Evolutionary conservation across 306 rosid genomes (phyloP).

Genomic region (Dryas alaskensis): DNA sequence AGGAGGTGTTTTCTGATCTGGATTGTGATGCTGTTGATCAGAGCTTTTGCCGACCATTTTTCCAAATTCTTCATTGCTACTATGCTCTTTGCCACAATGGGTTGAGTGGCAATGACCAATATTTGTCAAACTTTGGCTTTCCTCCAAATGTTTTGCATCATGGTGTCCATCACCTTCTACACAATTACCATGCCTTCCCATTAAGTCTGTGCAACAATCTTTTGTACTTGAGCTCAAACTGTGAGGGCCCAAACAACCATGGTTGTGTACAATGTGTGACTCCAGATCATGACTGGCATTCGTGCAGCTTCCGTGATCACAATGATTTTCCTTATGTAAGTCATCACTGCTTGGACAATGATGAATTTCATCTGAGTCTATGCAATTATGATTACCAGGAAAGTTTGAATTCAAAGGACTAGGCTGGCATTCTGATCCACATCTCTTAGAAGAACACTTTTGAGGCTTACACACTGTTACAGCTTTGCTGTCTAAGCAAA

Average conservation of each 20-base stretch:
- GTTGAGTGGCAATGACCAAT: constrained; percentile 33
- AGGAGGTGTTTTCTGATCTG: constrained; percentile 11
- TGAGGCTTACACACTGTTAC: constrained; percentile 27
- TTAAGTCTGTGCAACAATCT: constrained; percentile 13
- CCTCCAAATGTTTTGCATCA: constrained; percentile 1
- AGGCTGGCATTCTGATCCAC: constrained; percentile 38
- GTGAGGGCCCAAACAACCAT: constrained; percentile 27
- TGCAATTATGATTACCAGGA: constrained; percentile 26
- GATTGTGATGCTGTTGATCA: constrained; percentile 15
- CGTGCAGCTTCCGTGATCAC: constrained; percentile 37
- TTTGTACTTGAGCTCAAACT: constrained; percentile 16
- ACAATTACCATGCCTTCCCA: constrained; percentile 20
- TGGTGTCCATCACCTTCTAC: constrained; percentile 20
- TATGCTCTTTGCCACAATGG: constrained; percentile 28
- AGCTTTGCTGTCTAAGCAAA: constrained; percentile 41
- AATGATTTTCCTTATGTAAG: constrained; percentile 34
- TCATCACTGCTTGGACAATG: neutral
- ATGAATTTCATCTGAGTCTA: neutral
- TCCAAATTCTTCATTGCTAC: constrained; percentile 5
- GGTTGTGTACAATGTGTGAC: constrained; percentile 31
- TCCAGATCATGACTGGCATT: constrained; percentile 25
- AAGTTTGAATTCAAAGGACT: constrained; percentile 30
- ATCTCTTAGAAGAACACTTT: constrained; percentile 34
- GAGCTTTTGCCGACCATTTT: constrained; percentile 17
- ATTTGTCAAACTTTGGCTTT: constrained; percentile 1